A percentile compares a stretch with the other conserved stretches of the same genome.
phyloP scores from a whole-genome alignment of 2,329 filamentous ascomycete species.

The Calonectria pseudoturangicola region DNA sequence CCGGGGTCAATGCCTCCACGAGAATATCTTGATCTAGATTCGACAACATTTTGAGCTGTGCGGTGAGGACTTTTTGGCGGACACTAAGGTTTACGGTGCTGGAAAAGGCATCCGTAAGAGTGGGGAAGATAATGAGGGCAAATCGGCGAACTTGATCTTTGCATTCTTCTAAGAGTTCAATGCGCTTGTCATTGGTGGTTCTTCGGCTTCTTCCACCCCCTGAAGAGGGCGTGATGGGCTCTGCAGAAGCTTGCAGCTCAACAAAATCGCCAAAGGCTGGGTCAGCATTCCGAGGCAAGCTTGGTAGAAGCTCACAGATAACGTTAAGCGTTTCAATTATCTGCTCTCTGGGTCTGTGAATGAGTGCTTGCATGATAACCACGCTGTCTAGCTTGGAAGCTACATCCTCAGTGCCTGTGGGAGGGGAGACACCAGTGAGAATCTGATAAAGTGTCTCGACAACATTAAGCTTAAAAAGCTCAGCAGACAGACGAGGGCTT shows the following conservation, averaged over 20 bases:
- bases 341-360: constrained; percentile 95
- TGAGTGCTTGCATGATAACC: constrained; percentile 98
- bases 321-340: constrained; percentile 98
- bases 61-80: constrained; percentile 93
- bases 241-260: constrained; percentile 63
- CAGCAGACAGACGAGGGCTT: constrained; percentile 89
- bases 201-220: constrained; percentile 53
- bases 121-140: constrained; percentile 93
- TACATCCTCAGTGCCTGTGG: constrained; percentile 84
- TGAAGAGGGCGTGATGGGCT: constrained; percentile 64
- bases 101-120: constrained; percentile 95
- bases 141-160: constrained; percentile 92
- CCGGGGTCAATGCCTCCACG: constrained; percentile 87
- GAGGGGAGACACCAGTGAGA: constrained; percentile 94
- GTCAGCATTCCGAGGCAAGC: constrained; percentile 75
- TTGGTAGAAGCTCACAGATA: constrained; percentile 93
- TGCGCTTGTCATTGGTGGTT: constrained; percentile 84
- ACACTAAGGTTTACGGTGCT: constrained; percentile 97
- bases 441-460: constrained; percentile 99
- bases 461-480: constrained; percentile 96
- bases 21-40: constrained; percentile 92
- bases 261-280: constrained; percentile 65
- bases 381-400: constrained; percentile 95
- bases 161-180: constrained; percentile 89
- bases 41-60: constrained; percentile 98